A percentile compares a stretch with the other conserved stretches of the same genome.
Conservation (phyloP, 2,329 filamentous ascomycete genomes). For the Fusarium sp. region DNA sequence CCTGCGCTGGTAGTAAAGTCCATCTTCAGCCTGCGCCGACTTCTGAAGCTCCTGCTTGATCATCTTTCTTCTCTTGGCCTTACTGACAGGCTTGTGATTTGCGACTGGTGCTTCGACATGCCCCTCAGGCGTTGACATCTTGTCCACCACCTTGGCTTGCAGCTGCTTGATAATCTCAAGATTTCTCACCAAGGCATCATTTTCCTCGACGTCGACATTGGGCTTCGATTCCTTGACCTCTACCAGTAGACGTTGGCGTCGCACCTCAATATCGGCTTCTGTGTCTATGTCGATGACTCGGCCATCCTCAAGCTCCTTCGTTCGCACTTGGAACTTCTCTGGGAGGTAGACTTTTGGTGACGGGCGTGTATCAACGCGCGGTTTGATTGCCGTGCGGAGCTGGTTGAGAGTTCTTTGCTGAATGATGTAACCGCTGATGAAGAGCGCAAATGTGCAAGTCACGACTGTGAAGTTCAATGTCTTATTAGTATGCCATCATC, state of each 20-base stretch:
- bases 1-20: slow-evolving; percentile 65
- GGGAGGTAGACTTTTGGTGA: slow-evolving; percentile 63
- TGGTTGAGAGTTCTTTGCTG: slow-evolving; percentile 87
- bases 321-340: slow-evolving; percentile 60
- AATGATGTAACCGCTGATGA: slow-evolving; percentile 86
- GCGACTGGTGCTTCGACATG: slow-evolving; percentile 53
- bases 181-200: slow-evolving; percentile 41
- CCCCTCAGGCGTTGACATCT: slow-evolving; percentile 49
- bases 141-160: slow-evolving; percentile 48
- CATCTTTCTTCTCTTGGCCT: slow-evolving; percentile 64
- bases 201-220: slow-evolving; percentile 33
- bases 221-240: slow-evolving; percentile 51
- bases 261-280: slow-evolving; percentile 48
- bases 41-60: slow-evolving; percentile 68
- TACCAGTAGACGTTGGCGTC: slow-evolving; percentile 46
- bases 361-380: slow-evolving; percentile 51
- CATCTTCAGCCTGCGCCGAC: slow-evolving; percentile 58
- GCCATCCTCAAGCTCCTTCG: slow-evolving; percentile 60
- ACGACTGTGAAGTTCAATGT: slow-evolving; percentile 63
- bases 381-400: slow-evolving; percentile 77
- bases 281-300: slow-evolving; percentile 55
- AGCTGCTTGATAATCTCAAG: slow-evolving; percentile 50
- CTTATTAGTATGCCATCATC: slow-evolving; percentile 14
- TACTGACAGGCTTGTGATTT: slow-evolving; percentile 60
- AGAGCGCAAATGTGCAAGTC: slow-evolving; percentile 82